A percentile compares a stretch with the other conserved stretches of the same genome.
These are phyloP conservation scores for Kurtzmaniella quercitrusa DNA, from an alignment of 1,139 yeast species.

Conservation along the genomic window DNA sequence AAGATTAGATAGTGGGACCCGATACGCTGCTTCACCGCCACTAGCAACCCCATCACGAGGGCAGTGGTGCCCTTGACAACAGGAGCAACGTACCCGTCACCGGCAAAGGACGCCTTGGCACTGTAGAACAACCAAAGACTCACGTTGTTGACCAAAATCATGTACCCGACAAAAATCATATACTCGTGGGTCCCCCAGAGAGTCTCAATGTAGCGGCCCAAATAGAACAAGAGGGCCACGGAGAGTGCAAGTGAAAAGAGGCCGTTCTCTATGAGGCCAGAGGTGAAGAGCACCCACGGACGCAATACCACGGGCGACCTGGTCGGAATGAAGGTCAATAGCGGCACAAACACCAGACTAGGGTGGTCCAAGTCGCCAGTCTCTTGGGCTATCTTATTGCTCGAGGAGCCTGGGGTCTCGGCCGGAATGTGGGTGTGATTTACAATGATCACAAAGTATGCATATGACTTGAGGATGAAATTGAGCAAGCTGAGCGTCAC, in stretches of 20 bases:
- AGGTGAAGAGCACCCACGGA: conserved; percentile 38
- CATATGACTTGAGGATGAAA: conserved; percentile 26
- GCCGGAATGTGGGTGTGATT: conserved; percentile 16
- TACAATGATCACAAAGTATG: conserved; percentile 29
- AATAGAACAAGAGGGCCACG: conserved; percentile 25
- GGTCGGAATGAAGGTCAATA: conserved; percentile 37
- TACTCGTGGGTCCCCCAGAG: conserved; percentile 36
- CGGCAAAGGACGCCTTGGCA: conserved; percentile 24
- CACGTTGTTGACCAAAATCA: conserved; percentile 28
- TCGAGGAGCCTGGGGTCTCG: background rate
- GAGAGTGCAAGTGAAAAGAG: conserved; percentile 25
- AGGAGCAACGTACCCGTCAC: conserved; percentile 29
- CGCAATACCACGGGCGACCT: conserved; percentile 31
- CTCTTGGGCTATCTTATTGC: conserved; percentile 22
- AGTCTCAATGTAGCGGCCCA: conserved; percentile 35
- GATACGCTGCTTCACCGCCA: conserved; percentile 43
- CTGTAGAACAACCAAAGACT: conserved; percentile 31
- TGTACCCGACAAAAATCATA: conserved; percentile 22
- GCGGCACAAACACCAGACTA: conserved; percentile 37
- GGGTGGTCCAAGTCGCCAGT: conserved; percentile 39
- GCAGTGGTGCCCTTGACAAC: conserved; percentile 36
- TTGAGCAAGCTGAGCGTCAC: conserved; percentile 25
- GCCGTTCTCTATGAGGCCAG: conserved; percentile 32
- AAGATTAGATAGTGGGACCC: conserved; percentile 40
- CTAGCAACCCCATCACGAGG: conserved; percentile 36